Evolutionary conservation across 1,139 yeast genomes (phyloP), one percentile per base, ranked within the genome.

Genomic region (Komagataea norvegica): DNA sequence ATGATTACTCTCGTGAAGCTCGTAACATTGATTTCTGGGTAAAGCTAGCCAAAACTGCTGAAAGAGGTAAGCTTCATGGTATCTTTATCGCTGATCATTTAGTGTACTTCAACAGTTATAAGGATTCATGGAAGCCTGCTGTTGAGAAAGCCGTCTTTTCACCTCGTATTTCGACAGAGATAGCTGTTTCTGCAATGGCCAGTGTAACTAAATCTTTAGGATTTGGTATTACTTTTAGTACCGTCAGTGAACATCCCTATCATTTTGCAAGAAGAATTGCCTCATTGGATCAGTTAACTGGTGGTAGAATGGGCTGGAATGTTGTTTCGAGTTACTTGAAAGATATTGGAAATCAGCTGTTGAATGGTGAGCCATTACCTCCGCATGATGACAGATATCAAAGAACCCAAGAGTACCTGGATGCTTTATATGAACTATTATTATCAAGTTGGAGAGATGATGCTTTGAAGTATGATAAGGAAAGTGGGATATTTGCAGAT

Each of bases 261-360:
- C 63, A 59, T 45, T 61, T 66, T 34, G 61, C 68, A 5, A 59
- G 70, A 47, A 54, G 68, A 39, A 51, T 66, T 36, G 65, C 67
- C 3, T 61, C 70, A 0, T 52, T 66, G 30, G 70, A 66, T 42
- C 68, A 62, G 36, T 50, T 65, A 37, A 60, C 70, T 2, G 55
- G 59, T 17, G 71, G 70, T 7, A 52, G 71, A 49, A 51, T 66
- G 19, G 70, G 68, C 3, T 67, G 72, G 72, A 67, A 67, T 42
- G 57, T 67, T 34, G 71, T 67, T 19, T 56, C 67, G 8, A 59
- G 66, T 8, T 66, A 64, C 44, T 53, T 62, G 18, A 40, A 45
- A 8, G 57, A 63, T 40, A 64, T 67, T 9, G 58, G 64, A 2
- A 49, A 61, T 37, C 60, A 64, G 43, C 26, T 24, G 26, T 44